phyloP scores from a whole-genome alignment of 73 alveolate genomes.

The Diophrys sp. region DNA sequence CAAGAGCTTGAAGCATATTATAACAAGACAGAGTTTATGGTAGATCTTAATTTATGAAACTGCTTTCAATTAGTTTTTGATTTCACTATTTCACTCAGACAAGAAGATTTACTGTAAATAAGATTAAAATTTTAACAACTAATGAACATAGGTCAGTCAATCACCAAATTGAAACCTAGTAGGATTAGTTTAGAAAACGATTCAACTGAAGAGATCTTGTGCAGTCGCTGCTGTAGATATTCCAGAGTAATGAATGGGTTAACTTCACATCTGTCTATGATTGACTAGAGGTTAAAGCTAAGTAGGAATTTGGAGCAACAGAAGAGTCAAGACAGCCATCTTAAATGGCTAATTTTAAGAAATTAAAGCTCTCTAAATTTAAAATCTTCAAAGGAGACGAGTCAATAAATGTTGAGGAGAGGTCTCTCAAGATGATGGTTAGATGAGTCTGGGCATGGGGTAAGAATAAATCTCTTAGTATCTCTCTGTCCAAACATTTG shows the following conservation, averaged over 20 bases:
- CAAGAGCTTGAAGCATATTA: not conserved
- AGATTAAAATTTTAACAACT: too few species aligned
- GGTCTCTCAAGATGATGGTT: slow-evolving; percentile 11
- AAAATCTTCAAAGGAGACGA: slow-evolving; percentile 17
- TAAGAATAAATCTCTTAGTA: not conserved
- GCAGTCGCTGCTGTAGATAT: too few species aligned
- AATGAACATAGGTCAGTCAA: too few species aligned
- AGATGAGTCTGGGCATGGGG: slow-evolving; percentile 8
- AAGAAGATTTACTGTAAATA: too few species aligned
- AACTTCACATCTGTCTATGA: too few species aligned
- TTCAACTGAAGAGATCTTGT: too few species aligned
- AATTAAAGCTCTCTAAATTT: not conserved
- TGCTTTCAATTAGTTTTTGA: not conserved
- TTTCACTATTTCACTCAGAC: not conserved
- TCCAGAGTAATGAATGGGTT: too few species aligned
- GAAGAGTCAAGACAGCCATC: not conserved
- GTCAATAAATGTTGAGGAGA: slow-evolving; percentile 15
- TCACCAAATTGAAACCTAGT: too few species aligned
- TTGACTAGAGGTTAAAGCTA: too few species aligned
- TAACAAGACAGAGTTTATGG: not conserved
- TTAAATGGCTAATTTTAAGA: not conserved
- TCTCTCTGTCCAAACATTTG: slow-evolving; percentile 2
- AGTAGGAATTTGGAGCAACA: not conserved
- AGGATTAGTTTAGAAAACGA: too few species aligned
- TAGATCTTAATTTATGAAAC: not conserved